phyloP scores from a whole-genome alignment of 164 flowering plant genomes.

The Tinospora cordifolia region DNA sequence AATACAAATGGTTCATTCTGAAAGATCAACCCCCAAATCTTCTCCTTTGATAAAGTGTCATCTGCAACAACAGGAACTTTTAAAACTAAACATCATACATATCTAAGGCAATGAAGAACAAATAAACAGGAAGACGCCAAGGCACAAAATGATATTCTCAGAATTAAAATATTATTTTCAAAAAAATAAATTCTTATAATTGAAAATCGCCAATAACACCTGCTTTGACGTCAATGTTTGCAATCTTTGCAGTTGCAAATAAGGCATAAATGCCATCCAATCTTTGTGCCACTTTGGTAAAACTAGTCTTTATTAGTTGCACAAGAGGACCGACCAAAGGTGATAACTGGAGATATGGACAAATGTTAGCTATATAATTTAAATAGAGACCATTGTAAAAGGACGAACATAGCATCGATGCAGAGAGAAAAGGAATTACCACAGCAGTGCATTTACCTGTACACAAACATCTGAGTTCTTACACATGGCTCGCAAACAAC shows the following conservation, averaged over 20 bases:
- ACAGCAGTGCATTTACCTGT: constrained; percentile 30
- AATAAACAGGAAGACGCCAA: background rate
- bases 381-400: constrained; percentile 6
- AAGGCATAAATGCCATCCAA: constrained; percentile 92
- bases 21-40: constrained; percentile 70
- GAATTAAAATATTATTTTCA: too few species aligned
- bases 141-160: background rate
- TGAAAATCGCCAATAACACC: constrained; percentile 30
- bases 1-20: constrained; percentile 84
- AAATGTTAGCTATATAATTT: background rate
- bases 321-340: constrained; percentile 69
- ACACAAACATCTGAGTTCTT: constrained; percentile 53
- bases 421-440: background rate
- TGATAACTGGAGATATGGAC: constrained; percentile 43
- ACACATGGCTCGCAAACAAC: constrained; percentile 51
- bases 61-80: constrained; percentile 33
- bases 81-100: background rate
- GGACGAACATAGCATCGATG: background rate
- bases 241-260: constrained; percentile 55
- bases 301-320: constrained; percentile 86
- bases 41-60: constrained; percentile 72
- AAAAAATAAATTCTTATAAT: background rate
- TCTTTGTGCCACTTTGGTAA: constrained; percentile 80
- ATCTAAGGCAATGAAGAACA: background rate
- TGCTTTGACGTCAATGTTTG: constrained; percentile 70